Evolutionary conservation across 441 rosid genomes (phyloP).

Genomic region (Capsella rubella): DNA sequence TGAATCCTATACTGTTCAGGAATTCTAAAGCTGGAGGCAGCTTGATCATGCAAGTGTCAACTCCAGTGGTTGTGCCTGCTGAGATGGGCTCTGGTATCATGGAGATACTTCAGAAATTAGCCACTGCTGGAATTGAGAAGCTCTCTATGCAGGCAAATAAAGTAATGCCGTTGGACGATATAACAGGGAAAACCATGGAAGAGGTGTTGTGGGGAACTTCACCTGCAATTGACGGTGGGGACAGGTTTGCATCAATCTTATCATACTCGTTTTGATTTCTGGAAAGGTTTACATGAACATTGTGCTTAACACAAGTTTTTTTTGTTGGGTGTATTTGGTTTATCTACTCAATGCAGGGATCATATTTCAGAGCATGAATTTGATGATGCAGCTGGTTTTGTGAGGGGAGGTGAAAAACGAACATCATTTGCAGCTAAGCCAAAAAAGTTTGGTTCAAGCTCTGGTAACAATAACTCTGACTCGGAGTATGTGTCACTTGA

Average conservation of each 20-base stretch:
- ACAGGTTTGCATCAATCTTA: conserved; percentile 60
- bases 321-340: conserved; percentile 32
- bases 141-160: conserved; percentile 95
- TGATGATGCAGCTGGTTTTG: conserved; percentile 47
- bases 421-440: conserved; percentile 50
- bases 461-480: conserved; percentile 49
- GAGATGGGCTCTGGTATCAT: conserved; percentile 90
- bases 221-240: conserved; percentile 55
- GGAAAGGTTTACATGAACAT: conserved; percentile 2
- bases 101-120: conserved; percentile 75
- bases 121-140: conserved; percentile 91
- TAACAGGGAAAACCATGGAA: conserved; percentile 90
- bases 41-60: conserved; percentile 95
- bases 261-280: conserved; percentile 15
- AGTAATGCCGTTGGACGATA: conserved; percentile 91
- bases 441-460: conserved; percentile 48
- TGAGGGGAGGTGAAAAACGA: conserved; percentile 49
- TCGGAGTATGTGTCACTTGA: conserved; percentile 85
- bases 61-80: conserved; percentile 94
- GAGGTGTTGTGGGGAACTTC: conserved; percentile 86
- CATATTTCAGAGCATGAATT: conserved; percentile 50
- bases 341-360: conserved; percentile 58
- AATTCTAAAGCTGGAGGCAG: conserved; percentile 70
- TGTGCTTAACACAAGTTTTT: conserved; percentile 16
- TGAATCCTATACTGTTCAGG: conserved; percentile 74